Evolutionary conservation across 345 rosid genomes (phyloP), one percentile per base, ranked within the genome.

Genomic region (Firmiana major): DNA sequence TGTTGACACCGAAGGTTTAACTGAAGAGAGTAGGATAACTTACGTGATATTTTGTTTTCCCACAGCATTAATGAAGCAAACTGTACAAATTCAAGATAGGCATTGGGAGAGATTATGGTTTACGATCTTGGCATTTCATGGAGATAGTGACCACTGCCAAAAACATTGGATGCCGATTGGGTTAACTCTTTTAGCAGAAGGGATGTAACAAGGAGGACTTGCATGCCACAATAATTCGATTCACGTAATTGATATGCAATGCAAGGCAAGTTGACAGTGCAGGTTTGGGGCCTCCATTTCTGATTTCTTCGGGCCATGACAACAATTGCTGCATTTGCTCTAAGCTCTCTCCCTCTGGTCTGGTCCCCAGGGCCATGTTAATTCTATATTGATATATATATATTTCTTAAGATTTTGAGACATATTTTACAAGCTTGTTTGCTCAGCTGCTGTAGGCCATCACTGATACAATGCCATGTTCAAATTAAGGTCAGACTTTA

Each of bases 161-260:
- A 34, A 51, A 51, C 86, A 81, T 82, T 53, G 93, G 91, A 90
- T 86, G 53, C 90, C 83, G 40, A 80, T 62, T 63, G 81, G 67
- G 48, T 55, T 75, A 69, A 53, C 51, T 76, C n/a, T 24, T 66
- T 58, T 9, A 77, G 77, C 79, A 42, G 65, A 67, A 42, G 34
- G 70, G 80, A 60, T 22, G n/a, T 19, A 49, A 67, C 55, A 21
- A 22, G 12, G 45, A 80, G 45, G 78, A 60, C 54, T n/a, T 42
- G n/a, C n/a, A n/a, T n/a, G 16, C 51, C 54, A 63, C 75, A 70
- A 73, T 84, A 65, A 80, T 71, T 81, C 67, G 87, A 62, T 54
- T 88, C 93, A 88, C 90, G 91, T 67, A 79, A 77, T 85, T 72
- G 87, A 60, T 79, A 83, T 88, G 93, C 80, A 74, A 77, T 64